Conservation (phyloP, 2,329 filamentous ascomycete species). For the Phyllosticta ampelicida region DNA sequence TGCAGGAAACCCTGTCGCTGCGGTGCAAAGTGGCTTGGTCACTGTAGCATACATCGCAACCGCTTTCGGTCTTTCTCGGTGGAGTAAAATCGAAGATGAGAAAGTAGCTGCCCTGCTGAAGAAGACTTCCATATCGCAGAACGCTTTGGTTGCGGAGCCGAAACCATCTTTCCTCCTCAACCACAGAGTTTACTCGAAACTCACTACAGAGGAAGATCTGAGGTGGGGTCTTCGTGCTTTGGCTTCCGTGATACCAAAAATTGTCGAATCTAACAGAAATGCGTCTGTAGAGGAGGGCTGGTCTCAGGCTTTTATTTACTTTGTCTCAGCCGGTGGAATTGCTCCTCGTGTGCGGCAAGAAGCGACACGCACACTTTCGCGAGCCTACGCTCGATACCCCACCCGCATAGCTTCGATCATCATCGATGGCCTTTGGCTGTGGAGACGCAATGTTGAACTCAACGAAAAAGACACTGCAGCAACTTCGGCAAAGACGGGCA, state of each 20-base stretch:
- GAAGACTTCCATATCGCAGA: slow-evolving; percentile 51
- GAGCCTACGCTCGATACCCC: slow-evolving; percentile 52
- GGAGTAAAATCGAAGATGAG: slow-evolving; percentile 43
- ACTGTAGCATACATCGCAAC: slow-evolving; percentile 66
- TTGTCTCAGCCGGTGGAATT: slow-evolving; percentile 54
- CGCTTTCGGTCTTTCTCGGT: slow-evolving; percentile 47
- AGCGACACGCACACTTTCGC: slow-evolving; percentile 50
- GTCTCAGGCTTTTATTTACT: slow-evolving; percentile 77
- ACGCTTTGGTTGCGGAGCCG: slow-evolving; percentile 58
- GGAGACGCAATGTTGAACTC: slow-evolving; percentile 55
- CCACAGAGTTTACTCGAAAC: slow-evolving; percentile 71
- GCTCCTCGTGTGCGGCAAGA: slow-evolving; percentile 54
- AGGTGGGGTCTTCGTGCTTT: slow-evolving; percentile 67
- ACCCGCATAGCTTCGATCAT: slow-evolving; percentile 51
- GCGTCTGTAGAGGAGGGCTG: slow-evolving; percentile 53
- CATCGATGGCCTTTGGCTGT: slow-evolving; percentile 66
- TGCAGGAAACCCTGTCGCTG: slow-evolving; percentile 62
- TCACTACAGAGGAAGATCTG: slow-evolving; percentile 63
- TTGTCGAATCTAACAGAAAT: slow-evolving; percentile 38
- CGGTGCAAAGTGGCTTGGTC: slow-evolving; percentile 73
- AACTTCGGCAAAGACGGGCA: slow-evolving; percentile 52
- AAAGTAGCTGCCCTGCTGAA: slow-evolving; percentile 49
- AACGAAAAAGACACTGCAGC: slow-evolving; percentile 72
- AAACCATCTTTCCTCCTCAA: slow-evolving; percentile 85
- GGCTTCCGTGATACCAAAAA: slow-evolving; percentile 45